Conservation (phyloP, 345 rosid genomes). For the Eucalyptus pauciflora region DNA sequence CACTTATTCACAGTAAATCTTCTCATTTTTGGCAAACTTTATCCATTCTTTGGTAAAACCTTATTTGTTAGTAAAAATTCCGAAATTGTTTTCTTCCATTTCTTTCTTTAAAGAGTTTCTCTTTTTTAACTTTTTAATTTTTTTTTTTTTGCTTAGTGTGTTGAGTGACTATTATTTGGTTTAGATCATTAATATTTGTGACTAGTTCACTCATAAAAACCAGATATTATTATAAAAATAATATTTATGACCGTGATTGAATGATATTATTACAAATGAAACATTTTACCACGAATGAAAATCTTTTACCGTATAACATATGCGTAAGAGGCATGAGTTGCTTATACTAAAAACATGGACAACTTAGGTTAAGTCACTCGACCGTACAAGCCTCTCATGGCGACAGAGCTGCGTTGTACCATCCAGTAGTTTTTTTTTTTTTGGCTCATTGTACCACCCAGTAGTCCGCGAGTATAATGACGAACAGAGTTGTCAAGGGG, state of each 20-base stretch:
- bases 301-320: rapidly evolving
- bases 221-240: not conserved
- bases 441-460: not conserved
- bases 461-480: not conserved
- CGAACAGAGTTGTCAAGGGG: not conserved
- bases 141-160: not conserved
- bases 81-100: not conserved
- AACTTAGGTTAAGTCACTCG: not conserved
- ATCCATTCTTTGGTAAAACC: too few relatives aligned
- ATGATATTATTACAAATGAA: not conserved
- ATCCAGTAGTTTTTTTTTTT: not conserved
- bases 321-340: not conserved
- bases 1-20: too few relatives aligned
- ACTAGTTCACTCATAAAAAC: not conserved
- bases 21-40: too few relatives aligned
- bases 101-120: not conserved
- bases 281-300: not conserved
- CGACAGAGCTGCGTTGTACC: not conserved
- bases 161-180: not conserved
- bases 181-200: not conserved
- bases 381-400: not conserved
- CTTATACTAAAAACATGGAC: not conserved
- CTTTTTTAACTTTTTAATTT: not conserved
- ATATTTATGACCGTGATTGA: not conserved
- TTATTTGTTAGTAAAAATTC: not conserved